phyloP scores from a whole-genome alignment of 345 rosid species.

The Draba incana region DNA sequence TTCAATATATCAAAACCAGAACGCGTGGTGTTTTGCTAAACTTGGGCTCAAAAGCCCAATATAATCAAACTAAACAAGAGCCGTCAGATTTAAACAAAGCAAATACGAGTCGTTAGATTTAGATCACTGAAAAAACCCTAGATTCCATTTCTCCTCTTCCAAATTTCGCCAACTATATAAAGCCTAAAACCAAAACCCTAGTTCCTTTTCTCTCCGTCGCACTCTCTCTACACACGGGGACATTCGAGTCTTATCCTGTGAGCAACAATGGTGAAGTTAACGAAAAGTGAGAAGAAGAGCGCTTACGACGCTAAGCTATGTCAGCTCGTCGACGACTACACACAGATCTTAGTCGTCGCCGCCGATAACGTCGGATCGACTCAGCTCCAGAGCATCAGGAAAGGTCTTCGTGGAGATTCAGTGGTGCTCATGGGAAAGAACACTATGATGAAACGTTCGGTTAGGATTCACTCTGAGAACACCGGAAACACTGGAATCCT shows the following conservation, averaged over 20 bases:
- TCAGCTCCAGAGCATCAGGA: constrained; percentile 69
- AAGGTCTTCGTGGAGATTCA: constrained; percentile 69
- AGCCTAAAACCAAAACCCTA: constrained; percentile 34
- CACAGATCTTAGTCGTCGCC: constrained; percentile 62
- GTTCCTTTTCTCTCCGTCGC: constrained; percentile 9
- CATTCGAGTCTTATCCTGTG: constrained; percentile 10
- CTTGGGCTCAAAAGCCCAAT: constrained; percentile 23
- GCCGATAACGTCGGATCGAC: constrained; percentile 83
- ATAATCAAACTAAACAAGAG: constrained; percentile 4
- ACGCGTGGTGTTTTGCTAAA: background rate
- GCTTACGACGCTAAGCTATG: constrained; percentile 71
- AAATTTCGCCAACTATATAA: no score
- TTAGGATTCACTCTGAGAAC: constrained; percentile 63
- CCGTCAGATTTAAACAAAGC: constrained; percentile 30
- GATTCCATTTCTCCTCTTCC: constrained; percentile 19
- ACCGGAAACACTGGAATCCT: constrained; percentile 50
- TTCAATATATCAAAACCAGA: background rate
- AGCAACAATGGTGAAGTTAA: constrained; percentile 43
- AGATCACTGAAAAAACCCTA: constrained; percentile 32
- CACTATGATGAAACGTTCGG: constrained; percentile 82
- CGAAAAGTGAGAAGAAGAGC: constrained; percentile 55
- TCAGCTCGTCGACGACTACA: constrained; percentile 68
- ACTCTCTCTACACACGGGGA: constrained; percentile 13
- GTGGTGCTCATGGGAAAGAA: constrained; percentile 75
- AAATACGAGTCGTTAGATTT: constrained; percentile 33